Evolutionary conservation across 768 basidiomycete genomes (phyloP).

Genomic region (Naganishia kalamii): DNA sequence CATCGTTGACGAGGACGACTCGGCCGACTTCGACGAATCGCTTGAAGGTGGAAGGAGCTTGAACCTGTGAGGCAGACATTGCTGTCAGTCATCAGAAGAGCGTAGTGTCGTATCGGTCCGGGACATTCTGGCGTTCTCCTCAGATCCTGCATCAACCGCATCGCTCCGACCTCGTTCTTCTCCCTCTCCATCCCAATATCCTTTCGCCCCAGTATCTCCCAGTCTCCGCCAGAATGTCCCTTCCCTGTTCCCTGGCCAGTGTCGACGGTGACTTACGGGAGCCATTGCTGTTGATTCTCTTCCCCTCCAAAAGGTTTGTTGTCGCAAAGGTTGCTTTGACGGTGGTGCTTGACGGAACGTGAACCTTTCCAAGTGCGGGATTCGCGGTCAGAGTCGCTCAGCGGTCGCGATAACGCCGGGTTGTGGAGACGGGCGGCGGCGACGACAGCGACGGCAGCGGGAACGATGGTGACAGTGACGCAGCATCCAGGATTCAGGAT

Average conservation of each 20-base stretch:
- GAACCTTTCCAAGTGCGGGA: background rate
- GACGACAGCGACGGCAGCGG: background rate
- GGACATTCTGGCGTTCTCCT: background rate
- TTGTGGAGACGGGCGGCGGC: background rate
- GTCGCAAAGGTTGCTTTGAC: constrained; percentile 17
- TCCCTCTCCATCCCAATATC: background rate
- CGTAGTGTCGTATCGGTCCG: background rate
- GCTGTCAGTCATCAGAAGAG: constrained; percentile 1
- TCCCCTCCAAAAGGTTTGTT: constrained; percentile 15
- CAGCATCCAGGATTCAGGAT: background rate
- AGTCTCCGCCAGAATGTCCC: background rate
- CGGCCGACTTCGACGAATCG: constrained; percentile 98
- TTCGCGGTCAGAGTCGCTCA: background rate
- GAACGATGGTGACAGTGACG: background rate
- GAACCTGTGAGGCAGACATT: constrained; percentile 11
- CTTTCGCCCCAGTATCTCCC: background rate
- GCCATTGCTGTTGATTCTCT: constrained; percentile 17
- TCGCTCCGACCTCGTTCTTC: background rate
- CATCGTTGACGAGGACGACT: constrained; percentile 88
- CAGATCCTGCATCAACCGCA: background rate
- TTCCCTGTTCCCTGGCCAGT: too few species aligned
- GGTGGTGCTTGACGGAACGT: constrained; percentile 19
- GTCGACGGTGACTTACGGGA: constrained; percentile 8
- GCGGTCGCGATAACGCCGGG: background rate
- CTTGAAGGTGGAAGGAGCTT: constrained; percentile 80